A percentile compares a stretch with the other conserved stretches of the same genome.
These are phyloP conservation scores for Coffea canephora DNA, from an alignment of 257 asterid genomes.

Conservation along the genomic window DNA sequence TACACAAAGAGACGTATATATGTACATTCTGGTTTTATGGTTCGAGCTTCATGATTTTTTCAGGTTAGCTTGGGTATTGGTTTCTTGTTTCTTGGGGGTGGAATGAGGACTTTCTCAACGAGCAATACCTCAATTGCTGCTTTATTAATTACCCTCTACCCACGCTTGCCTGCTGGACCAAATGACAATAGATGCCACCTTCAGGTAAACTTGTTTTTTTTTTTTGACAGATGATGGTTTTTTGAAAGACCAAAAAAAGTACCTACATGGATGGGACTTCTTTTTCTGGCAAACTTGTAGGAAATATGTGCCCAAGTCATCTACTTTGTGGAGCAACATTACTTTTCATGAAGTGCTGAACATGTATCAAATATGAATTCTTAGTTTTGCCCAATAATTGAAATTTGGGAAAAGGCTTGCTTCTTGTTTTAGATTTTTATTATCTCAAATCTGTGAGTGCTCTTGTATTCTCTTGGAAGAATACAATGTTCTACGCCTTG, in stretches of 20 bases:
- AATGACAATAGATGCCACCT: constrained; percentile 99
- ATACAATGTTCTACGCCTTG: no score
- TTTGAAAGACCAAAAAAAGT: neutral
- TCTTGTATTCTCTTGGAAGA: no score
- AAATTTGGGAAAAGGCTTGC: neutral
- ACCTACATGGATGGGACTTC: no score
- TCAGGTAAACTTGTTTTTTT: constrained; percentile 58
- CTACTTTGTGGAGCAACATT: neutral
- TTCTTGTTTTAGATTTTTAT: no score
- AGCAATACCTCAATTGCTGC: constrained; percentile 87
- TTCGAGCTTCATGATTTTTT: neutral
- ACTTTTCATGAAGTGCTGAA: neutral
- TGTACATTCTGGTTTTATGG: neutral
- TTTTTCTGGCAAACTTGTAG: neutral
- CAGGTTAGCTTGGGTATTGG: constrained; percentile 96
- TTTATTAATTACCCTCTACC: constrained; percentile 83
- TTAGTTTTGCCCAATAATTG: neutral
- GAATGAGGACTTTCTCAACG: constrained; percentile 92
- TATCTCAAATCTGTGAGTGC: no score
- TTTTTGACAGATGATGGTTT: neutral
- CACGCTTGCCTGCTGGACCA: constrained; percentile 94
- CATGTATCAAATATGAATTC: no score
- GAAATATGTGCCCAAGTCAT: neutral
- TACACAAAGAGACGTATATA: neutral
- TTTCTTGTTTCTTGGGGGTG: constrained; percentile 96